A percentile compares a stretch with the other conserved stretches of the same genome.
phyloP scores from a whole-genome alignment of 176 grass and related monocot genomes.

The Rhynchospora breviuscula region DNA sequence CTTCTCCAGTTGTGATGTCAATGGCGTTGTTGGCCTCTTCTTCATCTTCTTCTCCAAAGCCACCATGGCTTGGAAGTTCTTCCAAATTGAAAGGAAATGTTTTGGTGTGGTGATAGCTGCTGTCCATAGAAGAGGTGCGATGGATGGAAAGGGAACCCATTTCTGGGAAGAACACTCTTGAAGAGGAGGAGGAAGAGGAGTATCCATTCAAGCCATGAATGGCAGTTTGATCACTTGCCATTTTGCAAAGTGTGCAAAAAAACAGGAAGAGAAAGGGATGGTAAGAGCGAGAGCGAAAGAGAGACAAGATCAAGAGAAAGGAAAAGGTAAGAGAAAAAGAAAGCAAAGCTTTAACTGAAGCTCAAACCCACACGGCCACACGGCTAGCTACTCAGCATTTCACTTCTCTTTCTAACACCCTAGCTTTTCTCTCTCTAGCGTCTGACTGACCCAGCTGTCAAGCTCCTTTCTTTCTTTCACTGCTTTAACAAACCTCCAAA shows the following conservation, averaged over 20 bases:
- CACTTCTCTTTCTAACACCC: constrained; percentile 1
- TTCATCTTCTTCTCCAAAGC: constrained; percentile 11
- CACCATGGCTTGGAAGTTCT: constrained; percentile 28
- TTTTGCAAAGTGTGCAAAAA: constrained; percentile 29
- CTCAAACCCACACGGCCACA: constrained; percentile 27
- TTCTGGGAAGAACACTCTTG: constrained; percentile 34
- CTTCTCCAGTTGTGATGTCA: constrained; percentile 37
- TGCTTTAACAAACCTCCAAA: constrained; percentile 49
- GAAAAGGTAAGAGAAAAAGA: neutral
- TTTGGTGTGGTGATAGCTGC: neutral
- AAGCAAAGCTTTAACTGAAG: neutral
- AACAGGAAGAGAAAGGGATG: constrained; percentile 24
- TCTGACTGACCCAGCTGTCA: constrained; percentile 12
- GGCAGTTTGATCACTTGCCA: constrained; percentile 33
- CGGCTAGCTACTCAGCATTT: constrained; percentile 13
- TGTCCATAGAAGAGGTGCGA: neutral
- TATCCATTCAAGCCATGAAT: constrained; percentile 27
- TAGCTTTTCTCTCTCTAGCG: neutral
- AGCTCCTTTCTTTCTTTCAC: constrained; percentile 31
- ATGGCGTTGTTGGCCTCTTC: constrained; percentile 13
- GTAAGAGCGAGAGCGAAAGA: neutral
- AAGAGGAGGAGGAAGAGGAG: constrained; percentile 45
- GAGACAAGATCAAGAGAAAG: neutral
- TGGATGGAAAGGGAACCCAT: constrained; percentile 33
- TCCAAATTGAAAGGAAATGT: constrained; percentile 20